phyloP scores from a whole-genome alignment of 1,284 basidiomycete genomes.

The Mycena citricolor region DNA sequence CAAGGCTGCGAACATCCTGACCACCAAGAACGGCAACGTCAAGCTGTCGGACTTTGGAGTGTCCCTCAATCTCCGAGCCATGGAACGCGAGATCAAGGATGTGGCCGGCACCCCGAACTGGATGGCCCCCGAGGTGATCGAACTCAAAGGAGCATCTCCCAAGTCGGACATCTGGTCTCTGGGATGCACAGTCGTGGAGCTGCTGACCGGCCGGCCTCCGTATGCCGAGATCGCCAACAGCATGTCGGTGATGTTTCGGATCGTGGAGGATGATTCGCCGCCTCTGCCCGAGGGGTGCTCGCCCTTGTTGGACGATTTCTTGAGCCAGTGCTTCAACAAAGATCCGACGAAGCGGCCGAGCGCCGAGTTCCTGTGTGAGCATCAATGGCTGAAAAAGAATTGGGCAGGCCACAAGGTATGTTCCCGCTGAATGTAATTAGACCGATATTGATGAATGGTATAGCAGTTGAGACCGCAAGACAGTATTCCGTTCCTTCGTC shows the following conservation, averaged over 20 bases:
- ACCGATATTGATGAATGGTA: constrained; percentile 15
- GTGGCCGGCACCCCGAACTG: constrained; percentile 96
- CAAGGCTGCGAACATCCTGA: constrained; percentile 98
- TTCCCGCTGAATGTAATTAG: constrained; percentile 4
- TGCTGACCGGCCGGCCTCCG: constrained; percentile 89
- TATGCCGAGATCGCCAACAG: constrained; percentile 84
- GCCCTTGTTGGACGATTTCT: constrained; percentile 71
- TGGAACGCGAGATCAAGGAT: constrained; percentile 85
- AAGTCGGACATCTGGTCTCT: constrained; percentile 92
- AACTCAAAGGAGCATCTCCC: constrained; percentile 71
- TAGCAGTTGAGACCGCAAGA: constrained; percentile 87
- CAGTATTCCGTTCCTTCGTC: constrained; percentile 89
- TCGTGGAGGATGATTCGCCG: constrained; percentile 89
- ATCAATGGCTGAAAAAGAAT: constrained; percentile 84
- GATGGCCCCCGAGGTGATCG: constrained; percentile 98
- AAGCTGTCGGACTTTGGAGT: constrained; percentile 99
- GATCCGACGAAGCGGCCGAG: constrained; percentile 78
- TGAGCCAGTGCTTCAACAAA: constrained; percentile 86
- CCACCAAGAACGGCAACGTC: constrained; percentile 95
- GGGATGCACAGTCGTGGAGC: constrained; percentile 91
- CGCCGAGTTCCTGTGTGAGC: constrained; percentile 83
- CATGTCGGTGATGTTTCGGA: constrained; percentile 94
- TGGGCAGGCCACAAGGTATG: constrained; percentile 71
- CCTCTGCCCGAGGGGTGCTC: constrained; percentile 82
- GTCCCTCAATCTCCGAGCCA: constrained; percentile 95